A percentile compares a stretch with the other conserved stretches of the same genome.
These are phyloP conservation scores for Claviceps fusiformis DNA, from an alignment of 2,329 filamentous ascomycete genomes.

Conservation along the genomic window DNA sequence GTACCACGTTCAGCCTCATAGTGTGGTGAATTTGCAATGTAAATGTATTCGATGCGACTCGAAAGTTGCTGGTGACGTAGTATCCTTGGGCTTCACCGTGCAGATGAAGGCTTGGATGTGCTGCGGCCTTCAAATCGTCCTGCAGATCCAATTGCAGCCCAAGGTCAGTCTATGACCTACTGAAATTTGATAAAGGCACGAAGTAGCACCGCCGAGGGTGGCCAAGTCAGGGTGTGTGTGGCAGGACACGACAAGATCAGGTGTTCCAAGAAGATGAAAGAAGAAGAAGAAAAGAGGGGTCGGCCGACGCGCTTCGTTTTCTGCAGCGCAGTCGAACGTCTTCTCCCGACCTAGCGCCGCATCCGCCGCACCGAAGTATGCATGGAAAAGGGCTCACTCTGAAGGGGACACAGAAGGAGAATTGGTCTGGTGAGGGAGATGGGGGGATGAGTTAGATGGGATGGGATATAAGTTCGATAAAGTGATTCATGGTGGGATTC, in stretches of 20 bases:
- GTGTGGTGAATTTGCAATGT: neutral
- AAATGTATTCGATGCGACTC: neutral
- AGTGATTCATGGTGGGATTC: no score
- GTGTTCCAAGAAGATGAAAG: no score
- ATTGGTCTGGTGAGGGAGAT: neutral
- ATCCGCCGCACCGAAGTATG: neutral
- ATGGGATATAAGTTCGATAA: no score
- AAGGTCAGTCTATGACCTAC: neutral
- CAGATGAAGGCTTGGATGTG: neutral
- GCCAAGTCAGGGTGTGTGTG: no score
- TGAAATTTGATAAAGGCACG: no score
- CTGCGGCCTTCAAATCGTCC: neutral
- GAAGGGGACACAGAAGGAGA: neutral
- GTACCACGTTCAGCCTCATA: neutral
- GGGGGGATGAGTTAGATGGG: no score
- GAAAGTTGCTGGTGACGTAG: neutral
- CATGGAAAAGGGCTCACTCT: neutral
- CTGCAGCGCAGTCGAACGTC: no score
- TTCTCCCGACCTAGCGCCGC: neutral
- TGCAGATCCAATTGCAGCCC: neutral
- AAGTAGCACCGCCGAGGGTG: no score
- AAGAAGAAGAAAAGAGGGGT: no score
- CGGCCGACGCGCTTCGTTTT: neutral
- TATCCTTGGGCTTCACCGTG: neutral
- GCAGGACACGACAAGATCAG: no score